Base-by-base conservation (phyloP, 2,329 filamentous ascomycete genomes). In the Hymenoscyphus fructigenus region DNA sequence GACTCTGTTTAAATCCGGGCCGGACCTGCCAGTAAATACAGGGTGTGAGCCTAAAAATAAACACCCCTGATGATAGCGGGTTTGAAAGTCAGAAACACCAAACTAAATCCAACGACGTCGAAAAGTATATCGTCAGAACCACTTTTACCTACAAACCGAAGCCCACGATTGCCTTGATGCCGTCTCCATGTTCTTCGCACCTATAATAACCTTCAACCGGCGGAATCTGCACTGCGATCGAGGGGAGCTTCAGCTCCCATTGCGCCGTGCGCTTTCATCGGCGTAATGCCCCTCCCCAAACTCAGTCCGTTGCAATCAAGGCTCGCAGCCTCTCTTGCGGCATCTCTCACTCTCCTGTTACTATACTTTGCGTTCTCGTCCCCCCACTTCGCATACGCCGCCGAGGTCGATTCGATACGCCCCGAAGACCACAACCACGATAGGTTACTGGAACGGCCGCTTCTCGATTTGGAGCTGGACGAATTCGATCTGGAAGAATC, bases 261-360 rank as follows among this genome's bases (percentile, higher is more conserved):
- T 70, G 70, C 69, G 65, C 66, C n/a, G 41, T 57, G 60, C 57
- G 47, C 55, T 65, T 59, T 64, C 62, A 67, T 58, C 34, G 72
- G 57, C 66, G 64, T 64, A 66, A 76, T 76, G 75, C 74, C 72
- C 66, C 70, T 76, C 64, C 73, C 75, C 57, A 76, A 88, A 77
- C 83, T 89, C 76, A 88, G 84, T 76, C 87, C 85, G 73, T 80
- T 91, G 70, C 91, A 91, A 80, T 89, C 88, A 79, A 88, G 90
- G 75, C 85, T 92, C 73, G 85, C 85, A 74, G 87, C 88, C 72
- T 91, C 88, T 64, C 75, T 90, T 61, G 80, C 84, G 72, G 85
- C 87, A 62, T 85, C 86, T 36, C 77, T 85, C 34, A 74, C 90
- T 60, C 76, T 91, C 36, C 71, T 89, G 38, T 73, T 86, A 47